phyloP scores from a whole-genome alignment of 495 filamentous ascomycete species.

The Bacidia gigantensis region DNA sequence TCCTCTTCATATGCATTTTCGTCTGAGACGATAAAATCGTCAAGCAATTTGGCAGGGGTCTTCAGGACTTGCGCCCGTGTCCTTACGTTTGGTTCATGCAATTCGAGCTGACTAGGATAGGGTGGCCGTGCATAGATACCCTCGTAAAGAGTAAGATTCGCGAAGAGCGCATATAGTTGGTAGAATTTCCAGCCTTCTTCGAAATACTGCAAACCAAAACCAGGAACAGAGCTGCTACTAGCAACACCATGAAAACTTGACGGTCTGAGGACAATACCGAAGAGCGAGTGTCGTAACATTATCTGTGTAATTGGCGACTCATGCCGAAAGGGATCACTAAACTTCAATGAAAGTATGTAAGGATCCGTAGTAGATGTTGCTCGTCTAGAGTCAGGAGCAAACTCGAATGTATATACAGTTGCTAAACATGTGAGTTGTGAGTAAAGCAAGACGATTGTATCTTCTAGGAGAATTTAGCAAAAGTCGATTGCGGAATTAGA shows the following conservation, averaged over 20 bases:
- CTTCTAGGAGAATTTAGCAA: constrained; percentile 3
- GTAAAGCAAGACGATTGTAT: constrained; percentile 27
- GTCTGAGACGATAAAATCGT: constrained; percentile 20
- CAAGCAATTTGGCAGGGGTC: constrained; percentile 17
- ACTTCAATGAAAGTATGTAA: constrained; percentile 20
- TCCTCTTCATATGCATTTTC: constrained; percentile 3
- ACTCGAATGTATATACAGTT: constrained; percentile 26
- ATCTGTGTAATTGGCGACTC: not conserved
- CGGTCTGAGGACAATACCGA: not conserved
- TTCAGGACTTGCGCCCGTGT: not conserved
- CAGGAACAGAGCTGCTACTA: not conserved
- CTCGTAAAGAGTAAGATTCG: constrained; percentile 9
- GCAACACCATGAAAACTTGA: not conserved
- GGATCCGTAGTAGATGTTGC: constrained; percentile 26
- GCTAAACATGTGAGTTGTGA: constrained; percentile 30
- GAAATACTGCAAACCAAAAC: not conserved
- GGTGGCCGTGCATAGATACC: constrained; percentile 3
- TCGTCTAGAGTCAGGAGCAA: constrained; percentile 12
- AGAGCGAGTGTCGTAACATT: not conserved
- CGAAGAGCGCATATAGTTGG: constrained; percentile 4
- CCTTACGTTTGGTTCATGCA: constrained; percentile 2
- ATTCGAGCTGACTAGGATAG: not conserved
- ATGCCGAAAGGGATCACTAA: not conserved
- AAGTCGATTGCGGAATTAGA: constrained; percentile 1
- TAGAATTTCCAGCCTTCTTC: constrained; percentile 1